These are phyloP conservation scores for Monosporozyma siamensis DNA, from an alignment of 805 yeast species.

Conservation along the genomic window DNA sequence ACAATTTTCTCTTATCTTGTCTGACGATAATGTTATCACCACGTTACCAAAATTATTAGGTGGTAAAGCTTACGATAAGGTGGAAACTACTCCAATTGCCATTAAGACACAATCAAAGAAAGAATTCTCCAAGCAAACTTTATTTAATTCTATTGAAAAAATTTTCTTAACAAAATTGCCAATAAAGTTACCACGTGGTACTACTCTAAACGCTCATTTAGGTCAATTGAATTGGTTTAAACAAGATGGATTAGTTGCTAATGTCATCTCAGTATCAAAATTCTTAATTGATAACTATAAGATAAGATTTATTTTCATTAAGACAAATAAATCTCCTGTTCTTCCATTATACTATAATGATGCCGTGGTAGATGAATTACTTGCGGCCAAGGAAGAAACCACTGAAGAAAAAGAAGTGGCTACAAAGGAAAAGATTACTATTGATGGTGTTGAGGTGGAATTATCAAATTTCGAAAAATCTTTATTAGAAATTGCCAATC, in stretches of 20 bases:
- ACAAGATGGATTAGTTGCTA: conserved; percentile 47
- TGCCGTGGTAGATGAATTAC: conserved; percentile 33
- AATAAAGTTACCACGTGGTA: conserved; percentile 65
- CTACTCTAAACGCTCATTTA: conserved; percentile 51
- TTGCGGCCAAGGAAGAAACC: conserved; percentile 13
- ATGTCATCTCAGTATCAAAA: conserved; percentile 46
- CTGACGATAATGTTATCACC: conserved; percentile 75
- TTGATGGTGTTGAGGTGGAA: conserved; percentile 34
- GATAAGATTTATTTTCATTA: conserved; percentile 53
- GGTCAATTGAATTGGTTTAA: conserved; percentile 45
- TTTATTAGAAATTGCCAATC: conserved; percentile 75
- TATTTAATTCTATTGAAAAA: conserved; percentile 50
- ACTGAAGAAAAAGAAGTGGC: conserved; percentile 20
- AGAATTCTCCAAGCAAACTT: conserved; percentile 38
- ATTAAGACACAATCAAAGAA: conserved; percentile 35
- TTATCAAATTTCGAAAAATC: conserved; percentile 62
- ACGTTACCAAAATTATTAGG: conserved; percentile 79
- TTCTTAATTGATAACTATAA: conserved; percentile 35
- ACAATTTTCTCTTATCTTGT: conserved; percentile 67
- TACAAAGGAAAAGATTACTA: conserved; percentile 7
- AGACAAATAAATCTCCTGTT: conserved; percentile 66
- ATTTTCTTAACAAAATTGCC: conserved; percentile 46
- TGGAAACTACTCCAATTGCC: conserved; percentile 60
- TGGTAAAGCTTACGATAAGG: conserved; percentile 67
- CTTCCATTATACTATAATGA: conserved; percentile 74